Base-by-base conservation (phyloP, 1,284 basidiomycete species). In the Earliella scabrosa region DNA sequence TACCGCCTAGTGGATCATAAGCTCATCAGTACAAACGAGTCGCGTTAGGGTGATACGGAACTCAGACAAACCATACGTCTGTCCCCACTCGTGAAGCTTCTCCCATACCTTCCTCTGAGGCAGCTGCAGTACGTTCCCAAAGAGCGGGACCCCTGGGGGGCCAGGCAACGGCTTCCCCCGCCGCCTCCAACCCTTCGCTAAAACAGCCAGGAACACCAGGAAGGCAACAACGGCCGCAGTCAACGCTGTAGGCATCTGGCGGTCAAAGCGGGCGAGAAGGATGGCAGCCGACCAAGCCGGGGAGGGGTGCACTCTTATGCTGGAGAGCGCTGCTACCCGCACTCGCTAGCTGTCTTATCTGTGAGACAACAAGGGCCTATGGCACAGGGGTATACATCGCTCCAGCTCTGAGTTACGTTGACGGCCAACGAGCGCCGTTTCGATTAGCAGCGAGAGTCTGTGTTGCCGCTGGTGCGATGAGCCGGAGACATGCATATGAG, bases 111-210 rank as follows among this genome's bases (percentile, higher is more conserved):
- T 47, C 18, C 18, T 45, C 4, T 13, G 11, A 2, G 34, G 52
- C 29, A 54, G n/a, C 18, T 54, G 46, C n/a, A 47, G 10, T 16
- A 34, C 18, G 20, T 54, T 54, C 11, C 52, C 52, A 13, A 54
- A 24, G 9, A 54, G 6, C 16, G 52, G 46, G 6, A 36, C 21
- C 10, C 40, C 39, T 21, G 31, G 31, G 7, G 52, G 52, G 8
- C 52, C 52, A 24, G 52, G 46, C 14, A 54, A 49, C 3, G 38
- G 52, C 4, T 39, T 38, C 6, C 35, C 43, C 4, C 50, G 50
- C 9, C 50, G 50, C 9, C 13, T 27, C n/a, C 4, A 23, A 11
- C 34, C 23, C 20, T 36, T 27, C 4, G 34, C 24, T 21, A 45
- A 45, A 34, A 39, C 23, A 7, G 18, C 23, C 1, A 50, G 21